phyloP scores from a whole-genome alignment of 768 basidiomycete species.

The Mycena chlorophos region DNA sequence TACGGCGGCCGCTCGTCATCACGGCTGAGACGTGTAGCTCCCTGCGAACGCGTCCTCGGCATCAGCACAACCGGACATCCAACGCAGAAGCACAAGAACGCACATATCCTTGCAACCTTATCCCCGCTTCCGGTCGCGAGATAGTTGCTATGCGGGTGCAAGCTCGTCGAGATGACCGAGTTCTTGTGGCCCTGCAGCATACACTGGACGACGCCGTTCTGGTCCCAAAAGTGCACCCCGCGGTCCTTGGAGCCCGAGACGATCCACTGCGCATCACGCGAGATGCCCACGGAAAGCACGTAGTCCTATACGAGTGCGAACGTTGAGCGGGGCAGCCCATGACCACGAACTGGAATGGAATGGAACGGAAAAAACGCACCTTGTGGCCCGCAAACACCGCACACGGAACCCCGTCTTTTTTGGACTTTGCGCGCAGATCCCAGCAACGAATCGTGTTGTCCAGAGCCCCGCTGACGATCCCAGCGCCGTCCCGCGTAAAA shows the following conservation, averaged over 20 bases:
- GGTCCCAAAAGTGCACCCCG: slow-evolving; percentile 72
- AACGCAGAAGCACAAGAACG: background rate
- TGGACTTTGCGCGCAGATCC: slow-evolving; percentile 45
- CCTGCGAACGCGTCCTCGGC: background rate
- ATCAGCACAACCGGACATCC: background rate
- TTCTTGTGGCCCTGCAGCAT: slow-evolving; percentile 54
- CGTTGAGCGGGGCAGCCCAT: background rate
- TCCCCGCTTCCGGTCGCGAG: slow-evolving; percentile 20
- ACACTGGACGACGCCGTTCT: slow-evolving; percentile 58
- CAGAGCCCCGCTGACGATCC: slow-evolving; percentile 70
- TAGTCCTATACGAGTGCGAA: slow-evolving; percentile 14
- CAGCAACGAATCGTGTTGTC: slow-evolving; percentile 65
- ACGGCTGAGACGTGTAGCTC: background rate
- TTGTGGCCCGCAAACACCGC: slow-evolving; percentile 32
- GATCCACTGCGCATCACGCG: slow-evolving; percentile 72
- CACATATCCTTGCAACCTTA: slow-evolving; percentile 19
- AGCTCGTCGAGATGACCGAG: slow-evolving; percentile 19
- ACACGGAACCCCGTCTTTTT: slow-evolving; percentile 35
- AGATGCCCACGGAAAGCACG: slow-evolving; percentile 38
- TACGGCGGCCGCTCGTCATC: background rate
- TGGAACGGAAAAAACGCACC: background rate
- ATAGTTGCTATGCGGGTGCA: slow-evolving; percentile 11
- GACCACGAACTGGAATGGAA: background rate
- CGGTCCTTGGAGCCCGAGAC: slow-evolving; percentile 75
- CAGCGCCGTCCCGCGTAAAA: slow-evolving; percentile 75